phyloP scores from a whole-genome alignment of 208 protist species.

The Trypanosoma congolense region DNA sequence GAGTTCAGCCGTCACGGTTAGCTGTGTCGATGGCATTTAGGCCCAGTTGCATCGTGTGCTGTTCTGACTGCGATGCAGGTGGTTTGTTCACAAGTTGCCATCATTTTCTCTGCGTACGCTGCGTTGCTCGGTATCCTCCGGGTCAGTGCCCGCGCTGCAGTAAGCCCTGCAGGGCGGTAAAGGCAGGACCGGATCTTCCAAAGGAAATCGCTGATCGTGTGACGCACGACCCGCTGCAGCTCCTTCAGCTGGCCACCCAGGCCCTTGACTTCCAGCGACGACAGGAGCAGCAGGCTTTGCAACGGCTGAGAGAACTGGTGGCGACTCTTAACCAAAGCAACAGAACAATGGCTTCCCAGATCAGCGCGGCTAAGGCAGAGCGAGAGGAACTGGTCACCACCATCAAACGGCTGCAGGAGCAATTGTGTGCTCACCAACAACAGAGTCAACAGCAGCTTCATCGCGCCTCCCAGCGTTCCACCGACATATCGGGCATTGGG shows the following conservation, averaged over 20 bases:
- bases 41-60: conserved; percentile 80
- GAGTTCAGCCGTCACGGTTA: neutral
- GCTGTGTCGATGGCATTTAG: conserved; percentile 49
- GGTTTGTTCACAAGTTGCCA: conserved; percentile 72
- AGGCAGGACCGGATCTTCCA: conserved; percentile 30
- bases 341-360: conserved; percentile 26
- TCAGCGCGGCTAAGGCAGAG: conserved; percentile 19
- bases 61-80: conserved; percentile 58
- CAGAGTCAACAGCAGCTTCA: conserved; percentile 23
- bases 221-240: conserved; percentile 29
- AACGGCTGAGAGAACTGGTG: conserved; percentile 64
- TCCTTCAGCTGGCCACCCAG: conserved; percentile 27
- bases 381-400: conserved; percentile 17
- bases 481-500: conserved; percentile 2
- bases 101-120: conserved; percentile 84
- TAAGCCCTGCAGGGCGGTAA: conserved; percentile 41
- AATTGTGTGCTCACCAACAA: conserved; percentile 17
- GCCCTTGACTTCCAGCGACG: conserved; percentile 48
- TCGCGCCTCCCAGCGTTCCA: conserved; percentile 10
- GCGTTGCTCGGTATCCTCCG: conserved; percentile 42
- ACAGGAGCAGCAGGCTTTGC: conserved; percentile 51
- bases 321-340: conserved; percentile 51
- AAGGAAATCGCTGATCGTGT: conserved; percentile 34
- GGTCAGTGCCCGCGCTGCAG: conserved; percentile 65
- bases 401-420: conserved; percentile 22